These are phyloP conservation scores for Coemansia sp. DNA, from an alignment of 192 early-diverging fungal species.

Conservation along the genomic window DNA sequence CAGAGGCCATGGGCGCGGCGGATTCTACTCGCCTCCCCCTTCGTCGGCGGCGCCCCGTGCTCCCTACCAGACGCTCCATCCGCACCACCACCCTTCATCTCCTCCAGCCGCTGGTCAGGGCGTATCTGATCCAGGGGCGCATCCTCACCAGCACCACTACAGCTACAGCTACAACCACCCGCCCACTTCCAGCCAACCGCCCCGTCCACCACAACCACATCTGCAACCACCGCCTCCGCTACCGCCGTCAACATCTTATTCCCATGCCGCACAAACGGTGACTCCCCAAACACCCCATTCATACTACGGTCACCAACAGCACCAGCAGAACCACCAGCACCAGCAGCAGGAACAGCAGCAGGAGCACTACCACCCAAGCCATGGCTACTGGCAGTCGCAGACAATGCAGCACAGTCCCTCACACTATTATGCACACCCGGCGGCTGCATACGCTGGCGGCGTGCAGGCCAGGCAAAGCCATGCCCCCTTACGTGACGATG, in stretches of 20 bases:
- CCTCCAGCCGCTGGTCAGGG: too few species aligned
- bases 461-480: too few species aligned
- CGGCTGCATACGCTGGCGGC: too few species aligned
- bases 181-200: not conserved
- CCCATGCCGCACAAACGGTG: not conserved
- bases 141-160: not conserved
- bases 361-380: too few species aligned
- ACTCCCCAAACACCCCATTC: not conserved
- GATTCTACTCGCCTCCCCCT: not conserved
- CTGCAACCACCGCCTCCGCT: not conserved
- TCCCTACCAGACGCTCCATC: too few species aligned
- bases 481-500: too few species aligned
- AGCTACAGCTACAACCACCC: not conserved
- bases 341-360: slow-evolving; percentile 2
- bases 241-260: too few species aligned
- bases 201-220: not conserved
- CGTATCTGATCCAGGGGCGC: too few species aligned
- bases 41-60: not conserved
- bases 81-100: too few species aligned
- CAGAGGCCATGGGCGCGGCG: not conserved
- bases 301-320: slow-evolving; percentile 1
- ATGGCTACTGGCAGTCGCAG: too few species aligned
- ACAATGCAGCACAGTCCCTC: too few species aligned
- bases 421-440: too few species aligned
- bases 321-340: slow-evolving; percentile 17